These are phyloP conservation scores for Lolium multiflorum DNA, from an alignment of 176 grass and related monocot genomes.

Conservation along the genomic window DNA sequence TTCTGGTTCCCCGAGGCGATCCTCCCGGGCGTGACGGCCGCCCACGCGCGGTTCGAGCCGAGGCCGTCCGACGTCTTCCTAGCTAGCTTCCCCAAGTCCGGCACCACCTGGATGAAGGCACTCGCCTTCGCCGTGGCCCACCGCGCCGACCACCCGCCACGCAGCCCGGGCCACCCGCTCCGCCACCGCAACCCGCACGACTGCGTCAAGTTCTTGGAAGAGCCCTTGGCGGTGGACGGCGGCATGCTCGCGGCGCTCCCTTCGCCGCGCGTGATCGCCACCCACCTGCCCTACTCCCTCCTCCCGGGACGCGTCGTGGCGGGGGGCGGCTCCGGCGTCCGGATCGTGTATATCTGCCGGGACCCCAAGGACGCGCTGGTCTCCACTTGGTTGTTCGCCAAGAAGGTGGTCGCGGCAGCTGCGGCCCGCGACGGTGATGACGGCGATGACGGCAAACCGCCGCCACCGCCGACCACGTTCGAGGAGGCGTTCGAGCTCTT, in stretches of 20 bases:
- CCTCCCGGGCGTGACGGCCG: background rate
- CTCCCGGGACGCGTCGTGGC: conserved; percentile 25
- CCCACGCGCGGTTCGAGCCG: background rate
- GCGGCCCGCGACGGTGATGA: background rate
- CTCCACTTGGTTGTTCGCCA: conserved; percentile 21
- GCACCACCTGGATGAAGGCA: conserved; percentile 59
- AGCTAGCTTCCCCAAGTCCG: conserved; percentile 46
- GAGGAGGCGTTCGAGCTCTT: conserved; percentile 27
- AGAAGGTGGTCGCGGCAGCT: background rate
- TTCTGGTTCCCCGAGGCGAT: conserved; percentile 32
- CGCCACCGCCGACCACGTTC: background rate
- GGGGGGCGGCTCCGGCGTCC: background rate
- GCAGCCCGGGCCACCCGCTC: background rate
- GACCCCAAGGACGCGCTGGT: conserved; percentile 55
- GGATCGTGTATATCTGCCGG: conserved; percentile 50
- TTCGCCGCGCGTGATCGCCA: conserved; percentile 22
- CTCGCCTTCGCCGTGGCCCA: conserved; percentile 10
- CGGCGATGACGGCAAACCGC: too few species aligned
- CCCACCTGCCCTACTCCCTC: conserved; percentile 44
- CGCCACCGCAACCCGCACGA: conserved; percentile 39
- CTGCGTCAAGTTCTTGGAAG: conserved; percentile 14
- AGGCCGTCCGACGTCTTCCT: conserved; percentile 31
- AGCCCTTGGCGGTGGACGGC: background rate
- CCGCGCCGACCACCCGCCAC: background rate
- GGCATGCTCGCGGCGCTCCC: background rate